These are phyloP conservation scores for Amanita muscaria DNA, from an alignment of 768 basidiomycete genomes.

Conservation along the genomic window DNA sequence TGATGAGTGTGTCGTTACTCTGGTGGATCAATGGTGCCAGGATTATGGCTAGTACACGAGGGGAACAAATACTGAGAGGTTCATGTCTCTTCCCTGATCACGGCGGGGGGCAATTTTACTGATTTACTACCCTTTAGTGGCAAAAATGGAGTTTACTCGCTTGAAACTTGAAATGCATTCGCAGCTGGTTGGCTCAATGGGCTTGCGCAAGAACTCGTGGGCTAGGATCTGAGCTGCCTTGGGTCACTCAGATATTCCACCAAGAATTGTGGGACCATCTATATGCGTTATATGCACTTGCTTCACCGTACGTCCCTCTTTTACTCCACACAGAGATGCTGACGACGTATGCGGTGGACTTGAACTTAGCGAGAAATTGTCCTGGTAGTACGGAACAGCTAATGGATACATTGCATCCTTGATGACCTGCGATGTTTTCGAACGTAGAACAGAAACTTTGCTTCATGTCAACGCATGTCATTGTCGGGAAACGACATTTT, in stretches of 20 bases:
- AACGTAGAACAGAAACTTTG: not conserved
- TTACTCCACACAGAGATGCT: not conserved
- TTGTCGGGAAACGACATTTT: constrained; percentile 34
- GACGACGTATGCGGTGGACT: constrained; percentile 48
- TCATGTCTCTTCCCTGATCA: constrained; percentile 19
- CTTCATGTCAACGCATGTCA: constrained; percentile 48
- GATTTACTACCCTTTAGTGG: constrained; percentile 35
- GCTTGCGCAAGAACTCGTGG: constrained; percentile 97
- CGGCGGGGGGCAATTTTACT: no score
- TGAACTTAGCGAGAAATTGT: constrained; percentile 68
- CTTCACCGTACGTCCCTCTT: constrained; percentile 59
- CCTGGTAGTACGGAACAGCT: constrained; percentile 53
- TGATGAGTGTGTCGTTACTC: constrained; percentile 98
- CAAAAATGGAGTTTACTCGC: constrained; percentile 82
- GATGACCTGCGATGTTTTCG: constrained; percentile 36
- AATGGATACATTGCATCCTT: constrained; percentile 55
- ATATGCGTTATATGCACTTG: constrained; percentile 91
- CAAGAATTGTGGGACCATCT: constrained; percentile 97
- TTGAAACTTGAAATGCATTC: constrained; percentile 90
- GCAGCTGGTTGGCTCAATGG: constrained; percentile 96
- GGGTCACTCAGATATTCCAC: constrained; percentile 94
- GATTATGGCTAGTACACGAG: constrained; percentile 90
- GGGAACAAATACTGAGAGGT: constrained; percentile 83
- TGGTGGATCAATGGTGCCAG: constrained; percentile 99
- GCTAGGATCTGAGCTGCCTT: constrained; percentile 89